A percentile compares a stretch with the other conserved stretches of the same genome.
These are phyloP conservation scores for Aspergillus quadrilineatus DNA, from an alignment of 2,329 filamentous ascomycete genomes.

Conservation along the genomic window DNA sequence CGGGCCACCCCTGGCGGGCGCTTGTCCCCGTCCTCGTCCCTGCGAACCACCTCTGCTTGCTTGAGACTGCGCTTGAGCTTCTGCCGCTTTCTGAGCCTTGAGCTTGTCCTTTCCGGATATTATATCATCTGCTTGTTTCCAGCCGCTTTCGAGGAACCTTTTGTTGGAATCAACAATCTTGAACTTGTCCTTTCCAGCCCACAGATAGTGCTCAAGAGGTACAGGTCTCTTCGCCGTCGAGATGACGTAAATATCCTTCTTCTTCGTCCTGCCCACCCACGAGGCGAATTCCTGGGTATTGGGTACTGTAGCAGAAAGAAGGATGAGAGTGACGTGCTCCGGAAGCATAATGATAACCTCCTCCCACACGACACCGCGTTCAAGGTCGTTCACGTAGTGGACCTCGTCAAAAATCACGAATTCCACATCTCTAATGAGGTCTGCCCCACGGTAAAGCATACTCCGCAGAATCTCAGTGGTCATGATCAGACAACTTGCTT, in stretches of 20 bases:
- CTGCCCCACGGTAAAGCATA: slow-evolving; percentile 95
- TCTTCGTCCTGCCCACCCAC: slow-evolving; percentile 96
- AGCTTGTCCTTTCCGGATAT: slow-evolving; percentile 79
- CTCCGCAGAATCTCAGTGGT: slow-evolving; percentile 96
- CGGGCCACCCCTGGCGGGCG: slow-evolving; percentile 46
- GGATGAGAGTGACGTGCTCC: slow-evolving; percentile 91
- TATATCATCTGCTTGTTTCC: slow-evolving; percentile 87
- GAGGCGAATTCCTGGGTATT: slow-evolving; percentile 98
- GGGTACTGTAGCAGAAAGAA: slow-evolving; percentile 92
- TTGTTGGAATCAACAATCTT: slow-evolving; percentile 95
- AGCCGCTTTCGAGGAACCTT: slow-evolving; percentile 85
- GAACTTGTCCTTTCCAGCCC: slow-evolving; percentile 87
- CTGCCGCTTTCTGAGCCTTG: slow-evolving; percentile 55
- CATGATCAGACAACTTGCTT: slow-evolving; percentile 98
- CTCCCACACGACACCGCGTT: slow-evolving; percentile 97
- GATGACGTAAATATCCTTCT: slow-evolving; percentile 98
- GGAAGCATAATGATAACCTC: slow-evolving; percentile 99
- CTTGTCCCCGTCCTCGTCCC: slow-evolving; percentile 54
- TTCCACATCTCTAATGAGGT: slow-evolving; percentile 94
- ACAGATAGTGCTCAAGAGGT: slow-evolving; percentile 91
- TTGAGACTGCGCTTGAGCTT: slow-evolving; percentile 52
- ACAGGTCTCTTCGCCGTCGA: slow-evolving; percentile 94
- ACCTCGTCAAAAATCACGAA: slow-evolving; percentile 99
- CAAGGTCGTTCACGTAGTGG: slow-evolving; percentile 95
- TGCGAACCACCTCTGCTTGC: slow-evolving; percentile 55